A percentile compares a stretch with the other conserved stretches of the same genome.
phyloP scores from a whole-genome alignment of 2,329 filamentous ascomycete species.

The Volutella citrinella region DNA sequence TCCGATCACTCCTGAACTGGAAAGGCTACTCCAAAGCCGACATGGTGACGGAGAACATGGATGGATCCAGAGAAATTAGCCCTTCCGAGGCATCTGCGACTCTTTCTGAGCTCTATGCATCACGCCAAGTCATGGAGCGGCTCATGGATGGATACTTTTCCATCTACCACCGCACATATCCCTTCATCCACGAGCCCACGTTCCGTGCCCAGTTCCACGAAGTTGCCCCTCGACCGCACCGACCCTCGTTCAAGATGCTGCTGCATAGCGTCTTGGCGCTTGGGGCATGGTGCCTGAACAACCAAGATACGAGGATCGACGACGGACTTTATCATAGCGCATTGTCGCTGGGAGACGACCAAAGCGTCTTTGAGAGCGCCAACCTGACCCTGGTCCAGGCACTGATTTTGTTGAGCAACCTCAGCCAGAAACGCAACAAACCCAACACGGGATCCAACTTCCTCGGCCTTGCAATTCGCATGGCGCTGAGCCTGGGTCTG shows the following conservation, averaged over 20 bases:
- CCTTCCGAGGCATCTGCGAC: slow-evolving; percentile 11
- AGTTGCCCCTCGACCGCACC: slow-evolving; percentile 26
- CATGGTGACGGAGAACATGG: no score
- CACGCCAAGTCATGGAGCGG: slow-evolving; percentile 21
- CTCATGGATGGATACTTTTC: slow-evolving; percentile 40
- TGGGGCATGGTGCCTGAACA: slow-evolving; percentile 32
- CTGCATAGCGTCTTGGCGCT: slow-evolving; percentile 37
- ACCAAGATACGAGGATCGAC: slow-evolving; percentile 23
- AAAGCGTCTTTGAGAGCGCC: slow-evolving; percentile 30
- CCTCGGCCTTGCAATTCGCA: slow-evolving; percentile 43
- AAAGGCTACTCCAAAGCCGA: slow-evolving; percentile 10
- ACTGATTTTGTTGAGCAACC: slow-evolving; percentile 33
- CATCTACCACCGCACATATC: slow-evolving; percentile 43
- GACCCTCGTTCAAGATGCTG: slow-evolving; percentile 32
- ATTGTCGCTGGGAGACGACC: slow-evolving; percentile 24
- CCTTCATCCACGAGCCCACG: slow-evolving; percentile 43
- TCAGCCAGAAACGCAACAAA: slow-evolving; percentile 45
- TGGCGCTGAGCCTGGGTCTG: slow-evolving; percentile 44
- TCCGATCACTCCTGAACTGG: slow-evolving; percentile 26
- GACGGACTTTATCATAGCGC: slow-evolving; percentile 29
- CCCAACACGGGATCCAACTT: slow-evolving; percentile 48
- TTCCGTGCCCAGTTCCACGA: slow-evolving; percentile 38
- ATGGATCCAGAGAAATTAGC: not conserved
- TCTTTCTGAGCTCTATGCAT: slow-evolving; percentile 19
- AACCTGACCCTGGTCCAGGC: slow-evolving; percentile 31